Base-by-base conservation (phyloP, 495 filamentous ascomycete species). In the Clohesyomyces aquaticus region DNA sequence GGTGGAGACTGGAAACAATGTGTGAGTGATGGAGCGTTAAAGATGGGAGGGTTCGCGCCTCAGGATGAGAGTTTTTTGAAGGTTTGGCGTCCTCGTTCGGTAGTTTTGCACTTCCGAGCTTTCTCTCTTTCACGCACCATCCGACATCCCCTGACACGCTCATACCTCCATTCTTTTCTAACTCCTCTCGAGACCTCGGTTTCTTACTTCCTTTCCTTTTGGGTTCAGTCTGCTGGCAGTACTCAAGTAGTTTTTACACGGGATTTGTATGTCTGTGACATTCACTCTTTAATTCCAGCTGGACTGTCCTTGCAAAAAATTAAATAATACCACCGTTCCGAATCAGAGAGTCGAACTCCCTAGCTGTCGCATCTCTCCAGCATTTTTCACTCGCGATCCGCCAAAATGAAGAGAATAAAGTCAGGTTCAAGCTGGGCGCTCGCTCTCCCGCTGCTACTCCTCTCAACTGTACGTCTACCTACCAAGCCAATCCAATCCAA, bases 231-330 rank as follows among this genome's bases (percentile, higher is more conserved):
- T 69, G 66, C 60, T 61, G 60, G 66, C 66, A 65, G 61, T 69
- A 45, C 55, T 68, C 63, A 49, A 66, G 28, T 59, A n/a, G n/a
- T n/a, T n/a, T n/a, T n/a, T n/a, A n/a, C n/a, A n/a, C n/a, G n/a
- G 63, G 51, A 53, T 52, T 56, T 69, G 59, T 48, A 66, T 70
- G 63, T 63, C 67, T 70, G 58, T 50, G 59, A 66, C 53, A 47
- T 55, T 25, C 32, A 28, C 26, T 55, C 51, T 63, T 55, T 57
- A 45, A 46, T 57, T 52, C n/a, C 67, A 70, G 67, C 67, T 66
- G 67, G 67, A 49, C 67, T 70, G 67, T 59, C n/a, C n/a, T n/a
- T n/a, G n/a, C n/a, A n/a, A n/a, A n/a, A n/a, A n/a, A n/a, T n/a
- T n/a, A n/a, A n/a, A n/a, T n/a, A n/a, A n/a, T n/a, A n/a, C n/a